Percentiles rank a stretch among this genome's conserved stretches.
phyloP scores from a whole-genome alignment of 2,329 filamentous ascomycete species.

The Cladophialophora psammophila region DNA sequence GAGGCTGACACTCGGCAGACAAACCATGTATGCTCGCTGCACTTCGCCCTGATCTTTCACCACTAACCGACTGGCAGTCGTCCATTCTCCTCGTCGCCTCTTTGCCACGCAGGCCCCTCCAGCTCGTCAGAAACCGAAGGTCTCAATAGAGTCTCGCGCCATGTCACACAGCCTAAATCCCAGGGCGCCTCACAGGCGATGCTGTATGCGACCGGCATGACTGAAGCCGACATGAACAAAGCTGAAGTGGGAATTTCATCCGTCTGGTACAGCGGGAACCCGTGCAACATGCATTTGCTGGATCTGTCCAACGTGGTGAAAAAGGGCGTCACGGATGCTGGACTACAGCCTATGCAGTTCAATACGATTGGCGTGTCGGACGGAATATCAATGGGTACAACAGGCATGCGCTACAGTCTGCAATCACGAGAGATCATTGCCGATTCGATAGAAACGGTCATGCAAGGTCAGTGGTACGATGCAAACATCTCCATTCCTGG shows the following conservation, averaged over 20 bases:
- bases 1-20: slow-evolving; percentile 15
- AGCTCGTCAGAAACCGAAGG: slow-evolving; percentile 32
- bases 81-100: slow-evolving; percentile 29
- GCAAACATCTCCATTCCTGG: slow-evolving; percentile 95
- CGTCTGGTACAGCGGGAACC: slow-evolving; percentile 97
- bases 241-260: slow-evolving; percentile 97
- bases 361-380: slow-evolving; percentile 99
- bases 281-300: slow-evolving; percentile 98
- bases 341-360: slow-evolving; percentile 93
- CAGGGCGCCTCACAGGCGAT: slow-evolving; percentile 99
- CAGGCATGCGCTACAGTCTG: slow-evolving; percentile 93
- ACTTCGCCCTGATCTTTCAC: neutral
- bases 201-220: slow-evolving; percentile 93
- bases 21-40: slow-evolving; percentile 16
- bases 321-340: slow-evolving; percentile 74
- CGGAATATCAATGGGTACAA: slow-evolving; percentile 97
- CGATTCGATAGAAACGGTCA: slow-evolving; percentile 98
- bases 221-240: slow-evolving; percentile 88
- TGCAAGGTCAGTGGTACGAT: slow-evolving; percentile 99
- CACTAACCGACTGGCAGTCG: slow-evolving; percentile 21
- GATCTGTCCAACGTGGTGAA: slow-evolving; percentile 83
- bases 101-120: slow-evolving; percentile 9
- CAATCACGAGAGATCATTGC: slow-evolving; percentile 97
- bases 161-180: slow-evolving; percentile 95
- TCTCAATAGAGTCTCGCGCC: slow-evolving; percentile 83